A percentile compares a stretch with the other conserved stretches of the same genome.
Conservation (phyloP, 176 grass and related monocot species). For the Musa schizocarpa region DNA sequence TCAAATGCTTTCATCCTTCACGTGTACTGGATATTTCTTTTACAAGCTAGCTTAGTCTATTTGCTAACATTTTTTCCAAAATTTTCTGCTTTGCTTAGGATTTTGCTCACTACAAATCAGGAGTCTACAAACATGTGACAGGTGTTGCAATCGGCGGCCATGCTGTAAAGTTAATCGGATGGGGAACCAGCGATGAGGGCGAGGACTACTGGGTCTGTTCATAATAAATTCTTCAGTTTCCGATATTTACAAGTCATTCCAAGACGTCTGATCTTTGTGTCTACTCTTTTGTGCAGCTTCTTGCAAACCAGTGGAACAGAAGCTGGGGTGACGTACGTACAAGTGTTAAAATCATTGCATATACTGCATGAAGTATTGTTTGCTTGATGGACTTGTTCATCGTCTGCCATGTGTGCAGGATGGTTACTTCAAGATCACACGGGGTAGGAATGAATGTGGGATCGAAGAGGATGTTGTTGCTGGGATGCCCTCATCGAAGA, state of each 20-base stretch:
- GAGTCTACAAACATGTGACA: slow-evolving; percentile 83
- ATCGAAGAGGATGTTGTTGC: slow-evolving; percentile 70
- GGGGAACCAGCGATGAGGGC: slow-evolving; percentile 77
- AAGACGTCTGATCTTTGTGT: slow-evolving; percentile 6
- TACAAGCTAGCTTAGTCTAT: too few species aligned
- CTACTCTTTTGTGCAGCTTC: slow-evolving; percentile 49
- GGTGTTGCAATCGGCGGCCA: slow-evolving; percentile 73
- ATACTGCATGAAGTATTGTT: background rate
- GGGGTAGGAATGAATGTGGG: slow-evolving; percentile 73
- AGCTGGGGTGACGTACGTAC: slow-evolving; percentile 91
- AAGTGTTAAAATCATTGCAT: background rate
- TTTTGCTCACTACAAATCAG: slow-evolving; percentile 94
- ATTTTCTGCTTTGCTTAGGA: slow-evolving; percentile 34
- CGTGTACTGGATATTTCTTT: too few species aligned
- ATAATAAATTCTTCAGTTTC: slow-evolving; percentile 3
- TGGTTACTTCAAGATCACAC: slow-evolving; percentile 82
- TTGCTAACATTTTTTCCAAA: too few species aligned
- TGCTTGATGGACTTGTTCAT: background rate
- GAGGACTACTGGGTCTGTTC: slow-evolving; percentile 87
- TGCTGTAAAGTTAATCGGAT: slow-evolving; percentile 90
- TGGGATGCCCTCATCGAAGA: slow-evolving; percentile 71
- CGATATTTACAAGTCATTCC: background rate
- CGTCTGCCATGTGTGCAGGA: slow-evolving; percentile 33
- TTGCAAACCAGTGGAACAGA: slow-evolving; percentile 95
- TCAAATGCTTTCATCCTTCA: too few species aligned